Evolutionary conservation across 2,329 filamentous ascomycete genomes (phyloP), one percentile per base, ranked within the genome.

Genomic region (Apiospora arundinis): DNA sequence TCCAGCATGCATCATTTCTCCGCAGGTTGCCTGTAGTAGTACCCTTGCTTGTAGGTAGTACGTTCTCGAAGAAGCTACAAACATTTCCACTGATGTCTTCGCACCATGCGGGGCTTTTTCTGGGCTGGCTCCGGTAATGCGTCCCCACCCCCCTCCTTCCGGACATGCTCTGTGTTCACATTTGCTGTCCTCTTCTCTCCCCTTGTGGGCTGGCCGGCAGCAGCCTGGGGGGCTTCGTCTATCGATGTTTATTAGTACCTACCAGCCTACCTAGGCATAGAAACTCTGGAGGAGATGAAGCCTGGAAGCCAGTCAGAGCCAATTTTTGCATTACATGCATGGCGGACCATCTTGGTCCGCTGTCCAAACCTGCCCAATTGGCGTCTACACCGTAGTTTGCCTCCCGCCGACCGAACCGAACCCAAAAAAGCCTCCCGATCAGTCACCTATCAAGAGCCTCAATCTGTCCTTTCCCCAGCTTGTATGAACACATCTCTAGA

Each of bases 31-130:
- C 32, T 32, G 32, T 32, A 32, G 6, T 32, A 32, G n/a, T n/a
- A n/a, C n/a, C 32, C 32, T 32, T 32, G 32, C 6, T 32, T 49
- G 67, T 28, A 68, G 6, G n/a, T 69, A 37, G 67, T 46, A 69
- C 67, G 52, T 69, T 69, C 67, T 69, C 67, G 67, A 69, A 69
- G 67, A 45, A 46, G 42, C 45, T 37, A 48, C 40, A 45, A 14
- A 48, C 40, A 45, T 37, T 46, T 48, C 40, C 42, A 46, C 25
- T 42, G 8, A 42, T n/a, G n/a, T 67, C 40, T 67, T 67, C 32
- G 65, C 65, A 18, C 23, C 45, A 40, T 46, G 37, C 23, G 65
- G 40, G 56, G 56, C 28, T n/a, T n/a, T 28, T n/a, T 28, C 25
- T 56, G 52, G 52, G 25, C 52, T 56, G 25, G 52, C 52, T 56